Percentiles rank a stretch among this genome's conserved stretches.
These are phyloP conservation scores for Picea engelmannii DNA, from an alignment of 83 land plant genomes.

Conservation along the genomic window DNA sequence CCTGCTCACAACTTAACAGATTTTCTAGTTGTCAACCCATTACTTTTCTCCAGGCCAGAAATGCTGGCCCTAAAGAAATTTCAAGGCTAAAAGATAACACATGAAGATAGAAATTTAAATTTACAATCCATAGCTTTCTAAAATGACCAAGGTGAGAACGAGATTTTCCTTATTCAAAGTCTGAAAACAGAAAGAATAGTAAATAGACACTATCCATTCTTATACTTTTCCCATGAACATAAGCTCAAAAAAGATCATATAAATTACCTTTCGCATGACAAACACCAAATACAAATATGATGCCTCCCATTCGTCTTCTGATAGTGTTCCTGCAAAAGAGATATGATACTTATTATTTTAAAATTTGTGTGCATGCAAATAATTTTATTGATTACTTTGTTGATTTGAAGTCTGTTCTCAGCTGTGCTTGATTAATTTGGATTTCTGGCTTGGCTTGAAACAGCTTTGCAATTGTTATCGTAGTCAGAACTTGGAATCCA, in stretches of 20 bases:
- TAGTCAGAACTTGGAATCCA: too few species aligned
- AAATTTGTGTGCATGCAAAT: not conserved
- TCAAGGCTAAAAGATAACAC: not conserved
- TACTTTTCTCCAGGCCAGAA: not conserved
- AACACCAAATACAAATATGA: conserved; percentile 70
- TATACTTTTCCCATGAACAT: not conserved
- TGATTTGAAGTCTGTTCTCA: too few species aligned
- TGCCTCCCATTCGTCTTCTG: conserved; percentile 81
- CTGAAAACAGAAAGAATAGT: not conserved
- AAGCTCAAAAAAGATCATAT: not conserved
- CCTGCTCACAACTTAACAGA: not conserved
- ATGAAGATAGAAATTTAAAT: not conserved
- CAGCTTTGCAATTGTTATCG: too few species aligned
- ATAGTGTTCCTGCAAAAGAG: conserved; percentile 53
- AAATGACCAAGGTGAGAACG: not conserved
- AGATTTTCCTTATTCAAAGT: not conserved
- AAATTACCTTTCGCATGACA: conserved; percentile 67
- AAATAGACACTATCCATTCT: not conserved
- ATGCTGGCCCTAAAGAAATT: not conserved
- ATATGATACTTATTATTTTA: not conserved
- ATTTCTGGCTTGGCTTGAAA: too few species aligned
- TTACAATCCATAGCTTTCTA: not conserved
- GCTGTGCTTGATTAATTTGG: too few species aligned
- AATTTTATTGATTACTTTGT: too few species aligned
- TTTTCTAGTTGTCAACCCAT: not conserved